A percentile compares a stretch with the other conserved stretches of the same genome.
These are phyloP conservation scores for Colletotrichum shisoi DNA, from an alignment of 2,329 filamentous ascomycete genomes.

Conservation along the genomic window DNA sequence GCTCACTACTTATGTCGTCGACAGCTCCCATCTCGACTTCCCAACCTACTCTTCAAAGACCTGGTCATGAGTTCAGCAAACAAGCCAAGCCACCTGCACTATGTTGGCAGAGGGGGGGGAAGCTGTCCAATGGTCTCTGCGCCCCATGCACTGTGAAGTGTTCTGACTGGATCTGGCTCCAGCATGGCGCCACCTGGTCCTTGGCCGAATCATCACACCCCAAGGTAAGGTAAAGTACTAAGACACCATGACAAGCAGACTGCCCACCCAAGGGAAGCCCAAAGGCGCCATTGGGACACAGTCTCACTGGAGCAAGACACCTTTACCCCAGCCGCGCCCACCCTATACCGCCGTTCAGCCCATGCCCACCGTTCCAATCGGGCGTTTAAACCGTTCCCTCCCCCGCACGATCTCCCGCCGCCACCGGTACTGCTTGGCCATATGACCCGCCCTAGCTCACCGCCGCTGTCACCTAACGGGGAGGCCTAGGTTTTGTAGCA, in stretches of 20 bases:
- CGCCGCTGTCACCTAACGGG: not conserved
- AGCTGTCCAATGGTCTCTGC: constrained; percentile 12
- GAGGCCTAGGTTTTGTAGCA: not conserved
- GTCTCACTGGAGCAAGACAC: constrained; percentile 12
- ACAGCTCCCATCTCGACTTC: not conserved
- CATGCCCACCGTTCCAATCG: constrained; percentile 17
- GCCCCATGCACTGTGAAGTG: constrained; percentile 26
- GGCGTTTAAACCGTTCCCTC: not conserved
- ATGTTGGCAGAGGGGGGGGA: constrained; percentile 21
- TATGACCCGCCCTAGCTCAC: constrained; percentile 27
- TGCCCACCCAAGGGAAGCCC: not conserved
- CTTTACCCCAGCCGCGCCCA: not conserved
- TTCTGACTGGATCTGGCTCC: constrained; percentile 22
- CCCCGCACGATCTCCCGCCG: constrained; percentile 16
- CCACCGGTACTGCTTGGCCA: constrained; percentile 17
- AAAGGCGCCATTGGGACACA: constrained; percentile 17
- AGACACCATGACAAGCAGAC: not conserved
- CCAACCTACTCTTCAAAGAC: constrained; percentile 1
- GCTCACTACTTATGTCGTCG: not conserved
- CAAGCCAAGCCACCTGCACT: constrained; percentile 13
- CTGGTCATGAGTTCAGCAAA: constrained; percentile 14
- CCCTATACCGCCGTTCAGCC: constrained; percentile 2
- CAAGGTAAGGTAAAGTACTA: not conserved
- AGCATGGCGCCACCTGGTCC: constrained; percentile 34
- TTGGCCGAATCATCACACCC: constrained; percentile 30